These are phyloP conservation scores for Elasticomyces elasticus DNA, from an alignment of 495 filamentous ascomycete genomes.

Conservation along the genomic window DNA sequence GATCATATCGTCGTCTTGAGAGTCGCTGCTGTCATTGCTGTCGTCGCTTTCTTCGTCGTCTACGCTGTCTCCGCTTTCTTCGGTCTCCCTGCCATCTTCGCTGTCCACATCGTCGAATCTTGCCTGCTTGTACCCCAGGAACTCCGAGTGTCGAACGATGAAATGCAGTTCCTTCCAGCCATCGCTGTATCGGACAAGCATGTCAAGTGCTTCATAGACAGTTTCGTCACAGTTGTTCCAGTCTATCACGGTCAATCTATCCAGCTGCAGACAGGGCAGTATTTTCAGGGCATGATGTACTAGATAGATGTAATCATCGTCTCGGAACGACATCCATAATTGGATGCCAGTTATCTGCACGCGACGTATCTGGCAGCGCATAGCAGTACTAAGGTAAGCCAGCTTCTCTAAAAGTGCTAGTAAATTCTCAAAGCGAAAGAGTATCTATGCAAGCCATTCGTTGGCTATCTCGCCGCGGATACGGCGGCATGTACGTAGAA, in stretches of 20 bases:
- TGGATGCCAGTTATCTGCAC: background rate
- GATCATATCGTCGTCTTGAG: too few relatives aligned
- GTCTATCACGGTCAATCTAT: background rate
- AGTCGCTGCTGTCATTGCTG: too few relatives aligned
- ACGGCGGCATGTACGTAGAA: background rate
- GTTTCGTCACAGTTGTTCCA: background rate
- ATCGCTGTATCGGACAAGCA: background rate
- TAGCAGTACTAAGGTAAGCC: background rate
- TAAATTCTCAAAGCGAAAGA: background rate
- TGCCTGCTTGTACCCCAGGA: background rate
- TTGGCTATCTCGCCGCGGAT: background rate
- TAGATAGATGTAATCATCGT: background rate
- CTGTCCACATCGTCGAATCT: too few relatives aligned
- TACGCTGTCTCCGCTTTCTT: too few relatives aligned
- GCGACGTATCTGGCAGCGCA: background rate
- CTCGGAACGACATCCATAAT: background rate
- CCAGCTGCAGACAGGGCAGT: background rate
- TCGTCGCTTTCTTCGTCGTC: too few relatives aligned
- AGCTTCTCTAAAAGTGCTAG: background rate
- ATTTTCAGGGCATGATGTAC: background rate
- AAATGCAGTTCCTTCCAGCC: background rate
- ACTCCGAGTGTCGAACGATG: background rate
- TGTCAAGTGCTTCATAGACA: background rate
- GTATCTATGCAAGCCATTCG: background rate
- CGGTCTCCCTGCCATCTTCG: too few relatives aligned